These are phyloP conservation scores for Tolypocladium endophyticum DNA, from an alignment of 2,329 filamentous ascomycete genomes.

Conservation along the genomic window DNA sequence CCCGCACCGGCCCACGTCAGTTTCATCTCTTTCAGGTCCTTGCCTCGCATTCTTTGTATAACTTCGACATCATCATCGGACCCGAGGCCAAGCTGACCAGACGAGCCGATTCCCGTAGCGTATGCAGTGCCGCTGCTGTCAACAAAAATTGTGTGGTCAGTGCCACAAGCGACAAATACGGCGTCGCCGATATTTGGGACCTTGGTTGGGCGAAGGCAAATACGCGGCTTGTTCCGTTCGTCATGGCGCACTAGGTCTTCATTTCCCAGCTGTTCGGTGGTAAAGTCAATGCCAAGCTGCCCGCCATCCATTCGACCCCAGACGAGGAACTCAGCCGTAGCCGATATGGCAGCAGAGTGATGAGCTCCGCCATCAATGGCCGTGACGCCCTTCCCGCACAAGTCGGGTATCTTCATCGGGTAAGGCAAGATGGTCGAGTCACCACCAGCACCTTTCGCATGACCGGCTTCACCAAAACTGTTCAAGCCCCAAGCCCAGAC, in stretches of 20 bases:
- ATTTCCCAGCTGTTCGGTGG: conserved; percentile 33
- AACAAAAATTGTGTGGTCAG: conserved; percentile 43
- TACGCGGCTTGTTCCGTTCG: conserved; percentile 45
- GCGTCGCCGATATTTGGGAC: conserved; percentile 12
- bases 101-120: conserved; percentile 61
- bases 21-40: conserved; percentile 58
- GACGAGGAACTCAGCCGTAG: conserved; percentile 36
- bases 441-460: conserved; percentile 20
- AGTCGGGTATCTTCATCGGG: conserved; percentile 51
- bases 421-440: conserved; percentile 47
- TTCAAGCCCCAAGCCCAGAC: conserved; percentile 76
- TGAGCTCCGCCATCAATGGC: conserved; percentile 57
- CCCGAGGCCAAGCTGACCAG: conserved; percentile 62
- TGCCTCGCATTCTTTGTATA: conserved; percentile 61
- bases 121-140: conserved; percentile 50
- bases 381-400: conserved; percentile 48
- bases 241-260: conserved; percentile 42
- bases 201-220: conserved; percentile 36
- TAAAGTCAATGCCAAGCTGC: conserved; percentile 37
- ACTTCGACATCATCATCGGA: conserved; percentile 60
- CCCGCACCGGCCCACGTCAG: conserved; percentile 64
- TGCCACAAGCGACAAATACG: conserved; percentile 39
- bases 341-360: conserved; percentile 52
- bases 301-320: conserved; percentile 46
- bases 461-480: conserved; percentile 64